A percentile compares a stretch with the other conserved stretches of the same genome.
These are phyloP conservation scores for Isatis tinctoria DNA, from an alignment of 345 rosid species.

Conservation along the genomic window DNA sequence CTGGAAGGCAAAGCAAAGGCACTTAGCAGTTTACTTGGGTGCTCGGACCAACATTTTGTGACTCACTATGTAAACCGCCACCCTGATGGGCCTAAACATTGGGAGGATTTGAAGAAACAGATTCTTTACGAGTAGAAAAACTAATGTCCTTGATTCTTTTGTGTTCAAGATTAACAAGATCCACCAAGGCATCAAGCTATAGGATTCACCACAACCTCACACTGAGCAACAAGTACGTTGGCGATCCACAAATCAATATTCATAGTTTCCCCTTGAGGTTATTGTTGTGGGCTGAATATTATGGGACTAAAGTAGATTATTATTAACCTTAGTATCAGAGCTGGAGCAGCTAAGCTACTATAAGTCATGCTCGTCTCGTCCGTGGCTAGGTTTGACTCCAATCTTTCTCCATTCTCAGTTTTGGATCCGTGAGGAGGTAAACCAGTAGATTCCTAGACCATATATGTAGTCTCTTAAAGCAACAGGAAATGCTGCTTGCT, in stretches of 20 bases:
- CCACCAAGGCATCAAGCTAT: no score
- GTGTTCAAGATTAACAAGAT: neutral
- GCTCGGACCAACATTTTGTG: conserved; percentile 38
- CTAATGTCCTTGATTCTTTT: neutral
- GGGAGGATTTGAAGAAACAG: conserved; percentile 52
- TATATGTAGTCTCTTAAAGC: neutral
- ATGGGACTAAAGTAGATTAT: neutral
- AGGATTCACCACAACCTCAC: neutral
- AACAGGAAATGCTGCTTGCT: neutral
- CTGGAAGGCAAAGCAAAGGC: conserved; percentile 45
- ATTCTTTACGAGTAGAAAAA: neutral
- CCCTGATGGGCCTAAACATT: conserved; percentile 53
- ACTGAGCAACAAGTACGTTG: neutral
- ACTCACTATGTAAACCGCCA: conserved; percentile 43
- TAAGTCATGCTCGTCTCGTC: neutral
- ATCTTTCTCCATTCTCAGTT: neutral
- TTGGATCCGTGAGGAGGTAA: conserved; percentile 4
- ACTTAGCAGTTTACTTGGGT: conserved; percentile 41
- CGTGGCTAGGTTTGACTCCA: neutral
- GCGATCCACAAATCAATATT: neutral
- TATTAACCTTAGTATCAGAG: no score
- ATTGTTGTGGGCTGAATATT: neutral
- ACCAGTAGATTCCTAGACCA: neutral
- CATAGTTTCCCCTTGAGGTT: neutral
- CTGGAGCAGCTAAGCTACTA: neutral